phyloP scores from a whole-genome alignment of 495 filamentous ascomycete species.

The Arthonia radiata region DNA sequence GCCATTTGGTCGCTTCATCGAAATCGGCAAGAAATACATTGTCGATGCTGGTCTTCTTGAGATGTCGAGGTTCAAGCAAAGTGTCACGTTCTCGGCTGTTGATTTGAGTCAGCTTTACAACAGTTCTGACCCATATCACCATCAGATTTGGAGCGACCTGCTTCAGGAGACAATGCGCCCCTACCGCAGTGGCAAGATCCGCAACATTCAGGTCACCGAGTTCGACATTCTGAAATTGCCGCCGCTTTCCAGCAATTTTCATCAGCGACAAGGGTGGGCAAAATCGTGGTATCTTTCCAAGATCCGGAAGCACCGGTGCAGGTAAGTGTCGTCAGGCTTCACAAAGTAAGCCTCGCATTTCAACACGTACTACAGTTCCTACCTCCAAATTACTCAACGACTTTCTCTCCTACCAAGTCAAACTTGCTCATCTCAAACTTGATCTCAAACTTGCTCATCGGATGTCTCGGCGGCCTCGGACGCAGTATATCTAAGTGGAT shows the following conservation, averaged over 20 bases:
- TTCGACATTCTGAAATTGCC: conserved; percentile 6
- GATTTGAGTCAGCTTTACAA: conserved; percentile 20
- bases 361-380: too few relatives aligned
- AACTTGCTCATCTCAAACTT: too few relatives aligned
- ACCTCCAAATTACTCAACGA: too few relatives aligned
- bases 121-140: conserved; percentile 1
- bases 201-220: conserved; percentile 2
- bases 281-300: conserved; percentile 9
- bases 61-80: conserved; percentile 17
- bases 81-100: conserved; percentile 22
- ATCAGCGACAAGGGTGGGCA: too few relatives aligned
- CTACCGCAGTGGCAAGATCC: conserved; percentile 5
- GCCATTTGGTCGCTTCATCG: conserved; percentile 20
- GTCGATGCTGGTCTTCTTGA: conserved; percentile 15
- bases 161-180: conserved; percentile 8
- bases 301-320: conserved; percentile 5
- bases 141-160: conserved; percentile 2
- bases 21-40: conserved; percentile 19
- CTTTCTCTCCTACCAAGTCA: too few relatives aligned
- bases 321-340: too few relatives aligned
- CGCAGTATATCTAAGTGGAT: conserved; percentile 13
- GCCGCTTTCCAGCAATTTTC: too few relatives aligned
- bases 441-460: conserved; percentile 14
- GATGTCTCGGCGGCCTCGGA: conserved; percentile 16
- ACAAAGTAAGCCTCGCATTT: too few relatives aligned